These are phyloP conservation scores for Peronospora destructor DNA, from an alignment of 352 stramenopile species.

Conservation along the genomic window DNA sequence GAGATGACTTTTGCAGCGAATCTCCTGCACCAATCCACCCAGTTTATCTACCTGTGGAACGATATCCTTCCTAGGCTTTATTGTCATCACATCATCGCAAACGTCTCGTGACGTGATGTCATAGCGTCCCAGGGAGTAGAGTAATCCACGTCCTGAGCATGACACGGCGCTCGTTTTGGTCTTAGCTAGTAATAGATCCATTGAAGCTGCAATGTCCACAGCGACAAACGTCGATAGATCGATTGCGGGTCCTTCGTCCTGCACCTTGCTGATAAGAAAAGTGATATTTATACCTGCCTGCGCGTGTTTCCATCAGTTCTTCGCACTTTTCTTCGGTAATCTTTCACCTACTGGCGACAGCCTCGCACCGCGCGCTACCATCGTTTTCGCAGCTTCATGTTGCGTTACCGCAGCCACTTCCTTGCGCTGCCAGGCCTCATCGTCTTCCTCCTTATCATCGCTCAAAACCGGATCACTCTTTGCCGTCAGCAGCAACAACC, in stretches of 20 bases:
- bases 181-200: slow-evolving; percentile 81
- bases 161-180: slow-evolving; percentile 74
- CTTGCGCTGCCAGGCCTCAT: slow-evolving; percentile 33
- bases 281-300: slow-evolving; percentile 49
- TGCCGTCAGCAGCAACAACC: slow-evolving; percentile 36
- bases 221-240: slow-evolving; percentile 69
- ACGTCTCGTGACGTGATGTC: slow-evolving; percentile 41
- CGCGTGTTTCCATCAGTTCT: slow-evolving; percentile 48
- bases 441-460: slow-evolving; percentile 52
- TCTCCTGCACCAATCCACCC: slow-evolving; percentile 73
- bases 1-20: slow-evolving; percentile 63
- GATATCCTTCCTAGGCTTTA: slow-evolving; percentile 74
- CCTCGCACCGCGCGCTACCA: slow-evolving; percentile 9
- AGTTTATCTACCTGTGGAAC: slow-evolving; percentile 79
- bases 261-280: slow-evolving; percentile 49
- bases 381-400: slow-evolving; percentile 17
- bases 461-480: slow-evolving; percentile 55
- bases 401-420: slow-evolving; percentile 27
- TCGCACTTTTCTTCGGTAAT: slow-evolving; percentile 15
- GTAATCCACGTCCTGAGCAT: slow-evolving; percentile 71
- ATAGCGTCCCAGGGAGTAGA: slow-evolving; percentile 78
- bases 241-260: slow-evolving; percentile 51
- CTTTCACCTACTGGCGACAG: slow-evolving; percentile 14
- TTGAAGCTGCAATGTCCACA: slow-evolving; percentile 52
- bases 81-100: slow-evolving; percentile 80